Evolutionary conservation across 352 stramenopile genomes (phyloP), one percentile per base, ranked within the genome.

Genomic region (Phytophthora cryptogea): DNA sequence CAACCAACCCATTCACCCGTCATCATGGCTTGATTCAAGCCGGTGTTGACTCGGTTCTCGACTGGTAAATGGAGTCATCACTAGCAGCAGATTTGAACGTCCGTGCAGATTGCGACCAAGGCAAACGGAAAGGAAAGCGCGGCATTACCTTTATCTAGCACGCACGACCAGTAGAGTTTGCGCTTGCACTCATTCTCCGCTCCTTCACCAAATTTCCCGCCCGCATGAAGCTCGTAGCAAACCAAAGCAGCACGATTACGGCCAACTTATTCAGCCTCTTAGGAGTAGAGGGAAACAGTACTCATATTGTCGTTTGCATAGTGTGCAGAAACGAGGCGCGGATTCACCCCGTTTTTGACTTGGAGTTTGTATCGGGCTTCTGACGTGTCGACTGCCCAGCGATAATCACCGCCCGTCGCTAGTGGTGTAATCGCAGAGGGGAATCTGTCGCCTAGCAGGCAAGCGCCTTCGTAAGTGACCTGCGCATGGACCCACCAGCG

Each of bases 21-120:
- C 30, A 40, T 41, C 9, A 28, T 17, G 32, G 8, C 4, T 11
- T 11, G 11, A 11, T 14, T 36, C 8, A 36, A 8, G 32, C 14
- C 13, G 35, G 30, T 45, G 51, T 37, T 51, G 51, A 57, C 37
- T 39, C 50, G 36, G 32, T 4, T 11, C n/a, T n/a, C n/a, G n/a
- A n/a, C n/a, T n/a, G n/a, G n/a, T n/a, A n/a, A 17, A 4, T 58
- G 50, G 50, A 58, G 28, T 58, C 50, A 58, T 55, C 48, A 55
- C n/a, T n/a, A n/a, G n/a, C n/a, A n/a, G n/a, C n/a, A n/a, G n/a
- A n/a, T n/a, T n/a, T n/a, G n/a, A n/a, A n/a, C n/a, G n/a, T n/a
- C n/a, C n/a, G n/a, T n/a, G n/a, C n/a, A n/a, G n/a, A n/a, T n/a
- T n/a, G n/a, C n/a, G n/a, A n/a, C n/a, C n/a, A n/a, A n/a, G n/a